Evolutionary conservation across 352 stramenopile species (phyloP).

Genomic region (Phytophthora rubi): DNA sequence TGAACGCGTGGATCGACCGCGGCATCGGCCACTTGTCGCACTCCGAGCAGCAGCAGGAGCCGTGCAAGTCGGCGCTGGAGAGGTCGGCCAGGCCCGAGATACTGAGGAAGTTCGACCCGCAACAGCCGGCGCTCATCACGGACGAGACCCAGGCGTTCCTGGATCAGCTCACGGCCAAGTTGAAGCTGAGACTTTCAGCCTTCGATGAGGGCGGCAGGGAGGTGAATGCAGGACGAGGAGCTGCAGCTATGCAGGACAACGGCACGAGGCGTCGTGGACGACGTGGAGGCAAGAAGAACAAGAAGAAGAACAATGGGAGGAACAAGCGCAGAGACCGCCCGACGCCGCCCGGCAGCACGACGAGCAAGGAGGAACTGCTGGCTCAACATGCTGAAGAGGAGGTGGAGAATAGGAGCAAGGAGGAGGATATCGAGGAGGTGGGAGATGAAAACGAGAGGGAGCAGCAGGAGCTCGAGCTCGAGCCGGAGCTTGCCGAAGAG

Average conservation of each 20-base stretch:
- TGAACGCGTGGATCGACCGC: conserved; percentile 80
- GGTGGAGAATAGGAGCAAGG: conserved; percentile 8
- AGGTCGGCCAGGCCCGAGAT: conserved; percentile 43
- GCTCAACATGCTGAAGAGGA: conserved; percentile 20
- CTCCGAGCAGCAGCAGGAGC: conserved; percentile 53
- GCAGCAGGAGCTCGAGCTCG: conserved; percentile 14
- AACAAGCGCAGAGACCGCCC: conserved; percentile 23
- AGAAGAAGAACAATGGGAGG: conserved; percentile 41
- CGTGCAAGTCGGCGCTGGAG: conserved; percentile 29
- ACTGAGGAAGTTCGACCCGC: conserved; percentile 43
- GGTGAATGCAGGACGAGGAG: background rate
- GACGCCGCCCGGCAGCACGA: conserved; percentile 21
- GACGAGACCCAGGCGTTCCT: conserved; percentile 55
- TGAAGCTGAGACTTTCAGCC: conserved; percentile 31
- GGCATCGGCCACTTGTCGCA: conserved; percentile 79
- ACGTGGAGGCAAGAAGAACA: conserved; percentile 41
- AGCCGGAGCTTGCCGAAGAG: conserved; percentile 11
- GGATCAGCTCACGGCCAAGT: conserved; percentile 37
- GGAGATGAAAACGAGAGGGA: conserved; percentile 29
- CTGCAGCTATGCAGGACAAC: conserved; percentile 20
- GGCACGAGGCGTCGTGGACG: conserved; percentile 28
- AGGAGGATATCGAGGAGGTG: conserved; percentile 32
- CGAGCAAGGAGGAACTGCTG: conserved; percentile 21
- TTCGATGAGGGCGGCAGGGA: conserved; percentile 31
- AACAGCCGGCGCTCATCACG: conserved; percentile 41